Evolutionary conservation across 139 green algal species (phyloP).

Genomic region (Tetraselmis chui): DNA sequence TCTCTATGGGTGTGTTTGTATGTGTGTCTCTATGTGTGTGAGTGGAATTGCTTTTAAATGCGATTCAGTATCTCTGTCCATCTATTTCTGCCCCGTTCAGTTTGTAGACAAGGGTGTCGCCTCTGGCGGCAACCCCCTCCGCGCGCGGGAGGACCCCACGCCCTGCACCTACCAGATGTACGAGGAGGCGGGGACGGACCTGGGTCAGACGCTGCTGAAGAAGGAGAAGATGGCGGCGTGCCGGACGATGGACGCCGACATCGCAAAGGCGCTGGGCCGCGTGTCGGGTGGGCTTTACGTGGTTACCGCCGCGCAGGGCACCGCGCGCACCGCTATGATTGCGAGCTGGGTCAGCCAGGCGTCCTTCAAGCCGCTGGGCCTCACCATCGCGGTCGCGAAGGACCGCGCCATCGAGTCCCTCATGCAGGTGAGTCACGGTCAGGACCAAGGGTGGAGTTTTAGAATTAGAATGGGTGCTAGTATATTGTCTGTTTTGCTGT

Average conservation of each 20-base stretch:
- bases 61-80: neutral
- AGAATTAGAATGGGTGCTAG: too few relatives aligned
- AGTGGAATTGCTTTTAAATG: neutral
- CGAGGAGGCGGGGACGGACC: constrained; percentile 88
- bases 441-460: too few relatives aligned
- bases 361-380: constrained; percentile 91
- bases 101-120: constrained; percentile 57
- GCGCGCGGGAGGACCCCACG: constrained; percentile 64
- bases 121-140: constrained; percentile 54
- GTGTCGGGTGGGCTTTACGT: constrained; percentile 86
- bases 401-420: constrained; percentile 96
- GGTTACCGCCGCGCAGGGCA: constrained; percentile 77
- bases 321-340: constrained; percentile 61
- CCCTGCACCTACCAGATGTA: constrained; percentile 16
- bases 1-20: too few relatives aligned
- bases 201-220: constrained; percentile 69
- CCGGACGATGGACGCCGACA: constrained; percentile 74
- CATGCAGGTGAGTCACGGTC: constrained; percentile 80
- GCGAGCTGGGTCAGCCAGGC: constrained; percentile 61
- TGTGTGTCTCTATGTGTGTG: too few relatives aligned
- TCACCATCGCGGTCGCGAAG: constrained; percentile 94
- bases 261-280: constrained; percentile 79
- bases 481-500: too few relatives aligned
- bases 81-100: neutral
- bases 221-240: constrained; percentile 68